phyloP scores from a whole-genome alignment of 2,329 filamentous ascomycete species.

The Ophiocordyceps australis region DNA sequence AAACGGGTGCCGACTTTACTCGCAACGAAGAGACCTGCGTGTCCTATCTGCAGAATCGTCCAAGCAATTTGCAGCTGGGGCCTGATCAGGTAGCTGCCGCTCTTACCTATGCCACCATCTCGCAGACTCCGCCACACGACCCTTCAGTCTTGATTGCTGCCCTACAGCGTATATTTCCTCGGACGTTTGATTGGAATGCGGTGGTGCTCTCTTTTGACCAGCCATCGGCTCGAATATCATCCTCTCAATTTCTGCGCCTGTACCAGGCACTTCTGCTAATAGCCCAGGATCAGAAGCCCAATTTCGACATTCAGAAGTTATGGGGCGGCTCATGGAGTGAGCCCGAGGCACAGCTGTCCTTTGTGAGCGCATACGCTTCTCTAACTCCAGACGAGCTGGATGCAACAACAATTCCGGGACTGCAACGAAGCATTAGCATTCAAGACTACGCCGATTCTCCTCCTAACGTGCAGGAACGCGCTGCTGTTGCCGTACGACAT shows the following conservation, averaged over 20 bases:
- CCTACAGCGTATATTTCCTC: constrained; percentile 40
- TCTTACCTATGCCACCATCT: constrained; percentile 48
- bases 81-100: constrained; percentile 73
- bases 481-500: constrained; percentile 52
- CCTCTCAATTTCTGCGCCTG: constrained; percentile 62
- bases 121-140: constrained; percentile 33
- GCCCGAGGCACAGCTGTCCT: constrained; percentile 79
- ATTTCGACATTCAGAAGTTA: constrained; percentile 68
- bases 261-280: constrained; percentile 64
- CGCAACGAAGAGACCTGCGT: constrained; percentile 51
- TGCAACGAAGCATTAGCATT: constrained; percentile 58
- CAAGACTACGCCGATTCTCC: constrained; percentile 33
- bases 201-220: constrained; percentile 71
- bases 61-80: constrained; percentile 41
- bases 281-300: constrained; percentile 29
- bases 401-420: constrained; percentile 64
- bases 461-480: constrained; percentile 30
- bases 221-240: constrained; percentile 55
- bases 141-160: constrained; percentile 39
- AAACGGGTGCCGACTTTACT: constrained; percentile 57
- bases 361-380: constrained; percentile 72
- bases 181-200: constrained; percentile 50
- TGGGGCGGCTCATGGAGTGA: constrained; percentile 88
- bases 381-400: constrained; percentile 61
- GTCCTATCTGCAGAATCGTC: constrained; percentile 32